Evolutionary conservation across 2,329 filamentous ascomycete species (phyloP), one percentile per base, ranked within the genome.

Genomic region (Colletotrichum sp.): DNA sequence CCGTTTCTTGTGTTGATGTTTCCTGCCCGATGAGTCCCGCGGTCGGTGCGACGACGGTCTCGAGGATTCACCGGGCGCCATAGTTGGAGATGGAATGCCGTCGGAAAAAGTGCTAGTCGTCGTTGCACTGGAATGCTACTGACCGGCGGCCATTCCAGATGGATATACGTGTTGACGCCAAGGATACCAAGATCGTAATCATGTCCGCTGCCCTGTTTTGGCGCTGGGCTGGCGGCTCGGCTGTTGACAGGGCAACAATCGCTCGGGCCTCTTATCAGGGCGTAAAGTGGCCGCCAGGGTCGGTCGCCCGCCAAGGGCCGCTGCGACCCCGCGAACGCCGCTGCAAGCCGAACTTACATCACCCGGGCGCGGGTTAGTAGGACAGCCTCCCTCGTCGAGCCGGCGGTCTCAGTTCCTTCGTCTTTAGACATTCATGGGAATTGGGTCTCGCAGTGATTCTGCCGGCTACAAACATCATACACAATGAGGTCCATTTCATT

Each of bases 171-270:
- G 57, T 57, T 70, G 39, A 30, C 39, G 71, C 77, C 75, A 74
- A 77, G 75, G 66, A 21, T 57, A 72, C 77, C 77, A 77, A 73
- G 52, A 59, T 59, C 76, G 68, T 64, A 76, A 55, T 39, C 64
- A 55, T 34, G 57, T 71, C 69, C 73, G 13, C 52, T 76, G 64
- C 69, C 76, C 39, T 78, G 76, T 76, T 71, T 81, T 78, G 79
- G 78, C 64, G 67, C 69, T 65, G 59, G 65, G 77, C 79, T 79
- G 80, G 77, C 76, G 44, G 24, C 71, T 79, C 72, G 71, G 76
- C 72, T 77, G 86, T 88, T 86, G 86, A 78, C 85, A 67, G 78
- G 83, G 83, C 85, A 87, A 88, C 86, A 80, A 85, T 86, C 85
- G 34, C 34, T 21, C 21, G 21, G 34, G 12, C n/a, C 24, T 13